A percentile compares a stretch with the other conserved stretches of the same genome.
These are phyloP conservation scores for Eucalyptus urophylla DNA, from an alignment of 345 rosid species.

Conservation along the genomic window DNA sequence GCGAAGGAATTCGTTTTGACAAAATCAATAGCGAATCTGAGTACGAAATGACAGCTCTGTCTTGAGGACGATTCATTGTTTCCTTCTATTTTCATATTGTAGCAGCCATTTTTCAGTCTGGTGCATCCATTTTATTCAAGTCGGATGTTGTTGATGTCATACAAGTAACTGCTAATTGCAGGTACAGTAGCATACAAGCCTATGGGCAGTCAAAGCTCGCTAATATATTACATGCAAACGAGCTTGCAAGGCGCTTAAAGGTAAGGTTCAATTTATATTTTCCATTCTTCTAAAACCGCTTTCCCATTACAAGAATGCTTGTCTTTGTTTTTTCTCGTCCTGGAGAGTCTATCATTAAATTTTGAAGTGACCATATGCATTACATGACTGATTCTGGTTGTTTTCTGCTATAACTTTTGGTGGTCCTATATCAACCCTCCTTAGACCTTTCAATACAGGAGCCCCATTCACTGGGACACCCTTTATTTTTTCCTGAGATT, in stretches of 20 bases:
- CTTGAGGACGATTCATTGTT: not conserved
- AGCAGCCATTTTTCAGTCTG: not conserved
- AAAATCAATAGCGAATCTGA: conserved; percentile 24
- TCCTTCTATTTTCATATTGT: not conserved
- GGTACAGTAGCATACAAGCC: conserved; percentile 27
- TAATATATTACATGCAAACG: conserved; percentile 17
- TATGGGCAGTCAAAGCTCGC: conserved; percentile 55
- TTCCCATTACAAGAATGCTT: not conserved
- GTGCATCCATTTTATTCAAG: not conserved
- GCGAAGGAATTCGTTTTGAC: conserved; percentile 29
- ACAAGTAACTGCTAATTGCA: not conserved
- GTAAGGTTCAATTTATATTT: not conserved
- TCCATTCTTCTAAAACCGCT: not conserved
- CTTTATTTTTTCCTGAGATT: not conserved
- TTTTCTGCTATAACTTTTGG: not conserved
- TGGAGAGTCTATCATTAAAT: not conserved
- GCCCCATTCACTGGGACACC: not conserved
- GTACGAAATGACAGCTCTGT: not conserved
- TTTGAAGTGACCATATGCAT: not conserved
- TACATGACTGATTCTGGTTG: not conserved
- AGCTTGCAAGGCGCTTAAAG: conserved; percentile 36
- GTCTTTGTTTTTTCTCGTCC: not conserved
- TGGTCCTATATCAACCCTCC: not conserved
- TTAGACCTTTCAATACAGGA: not conserved
- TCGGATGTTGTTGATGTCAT: not conserved